These are phyloP conservation scores for Porogramme epimiltina DNA, from an alignment of 1,284 basidiomycete species.

Conservation along the genomic window DNA sequence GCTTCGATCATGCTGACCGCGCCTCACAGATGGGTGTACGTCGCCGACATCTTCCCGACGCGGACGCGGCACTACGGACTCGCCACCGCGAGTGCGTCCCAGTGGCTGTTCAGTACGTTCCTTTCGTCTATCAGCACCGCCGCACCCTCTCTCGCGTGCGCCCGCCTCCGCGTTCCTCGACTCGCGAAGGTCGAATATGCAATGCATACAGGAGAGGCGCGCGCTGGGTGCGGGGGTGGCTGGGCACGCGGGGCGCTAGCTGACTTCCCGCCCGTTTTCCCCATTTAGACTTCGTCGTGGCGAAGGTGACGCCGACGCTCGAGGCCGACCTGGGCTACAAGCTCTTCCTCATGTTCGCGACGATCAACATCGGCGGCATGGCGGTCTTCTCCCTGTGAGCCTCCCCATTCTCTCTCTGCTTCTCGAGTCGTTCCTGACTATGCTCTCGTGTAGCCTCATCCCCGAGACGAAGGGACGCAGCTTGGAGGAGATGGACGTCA, in stretches of 20 bases:
- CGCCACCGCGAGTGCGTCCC: conserved; percentile 67
- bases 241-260: background rate
- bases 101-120: conserved; percentile 78
- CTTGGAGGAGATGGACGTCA: conserved; percentile 80
- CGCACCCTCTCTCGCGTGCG: too few relatives aligned
- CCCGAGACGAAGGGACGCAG: conserved; percentile 79
- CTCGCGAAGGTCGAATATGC: too few relatives aligned
- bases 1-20: background rate
- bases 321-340: conserved; percentile 63
- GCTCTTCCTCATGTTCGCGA: conserved; percentile 70
- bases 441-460: conserved; percentile 45
- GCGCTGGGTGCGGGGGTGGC: too few relatives aligned
- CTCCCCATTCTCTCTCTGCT: background rate
- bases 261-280: background rate
- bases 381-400: conserved; percentile 34
- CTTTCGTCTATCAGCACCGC: background rate
- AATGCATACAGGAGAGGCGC: too few relatives aligned
- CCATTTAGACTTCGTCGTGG: conserved; percentile 65
- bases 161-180: too few relatives aligned
- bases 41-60: conserved; percentile 83
- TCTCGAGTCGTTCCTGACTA: background rate
- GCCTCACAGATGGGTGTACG: conserved; percentile 64
- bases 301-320: conserved; percentile 72
- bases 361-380: conserved; percentile 53
- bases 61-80: conserved; percentile 79